These are phyloP conservation scores for Quercus phellos DNA, from an alignment of 331 rosid genomes.

Conservation along the genomic window DNA sequence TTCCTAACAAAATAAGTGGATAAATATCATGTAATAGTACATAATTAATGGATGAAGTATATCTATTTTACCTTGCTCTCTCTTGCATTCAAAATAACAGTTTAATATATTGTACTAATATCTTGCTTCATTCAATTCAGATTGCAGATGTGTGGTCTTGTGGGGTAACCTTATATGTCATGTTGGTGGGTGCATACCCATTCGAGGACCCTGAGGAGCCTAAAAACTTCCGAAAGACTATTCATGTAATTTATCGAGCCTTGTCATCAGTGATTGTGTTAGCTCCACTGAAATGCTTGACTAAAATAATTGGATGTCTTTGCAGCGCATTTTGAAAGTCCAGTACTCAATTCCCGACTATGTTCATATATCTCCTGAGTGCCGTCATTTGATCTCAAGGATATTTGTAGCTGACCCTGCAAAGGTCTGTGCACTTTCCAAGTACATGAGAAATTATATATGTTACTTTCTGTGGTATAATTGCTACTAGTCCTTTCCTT, in stretches of 20 bases:
- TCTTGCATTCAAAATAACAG: background rate
- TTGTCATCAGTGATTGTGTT: background rate
- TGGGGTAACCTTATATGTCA: constrained; percentile 95
- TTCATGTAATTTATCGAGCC: constrained; percentile 45
- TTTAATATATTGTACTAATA: background rate
- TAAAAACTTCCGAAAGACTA: constrained; percentile 89
- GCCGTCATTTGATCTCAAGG: constrained; percentile 82
- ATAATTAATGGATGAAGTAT: background rate
- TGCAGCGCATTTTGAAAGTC: constrained; percentile 90
- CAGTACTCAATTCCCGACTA: constrained; percentile 94
- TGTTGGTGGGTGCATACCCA: constrained; percentile 98
- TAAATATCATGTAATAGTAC: background rate
- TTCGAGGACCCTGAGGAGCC: constrained; percentile 96
- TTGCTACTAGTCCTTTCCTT: background rate
- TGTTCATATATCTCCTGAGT: constrained; percentile 81
- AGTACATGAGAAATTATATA: background rate
- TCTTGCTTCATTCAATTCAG: constrained; percentile 30
- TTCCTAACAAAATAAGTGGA: background rate
- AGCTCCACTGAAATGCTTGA: constrained; percentile 11
- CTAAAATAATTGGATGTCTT: constrained; percentile 21
- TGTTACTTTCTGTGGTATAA: background rate
- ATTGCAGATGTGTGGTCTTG: constrained; percentile 99
- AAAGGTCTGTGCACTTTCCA: constrained; percentile 34
- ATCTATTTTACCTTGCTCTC: background rate
- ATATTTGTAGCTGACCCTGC: constrained; percentile 88